These are phyloP conservation scores for Phytophthora brassicae DNA, from an alignment of 352 stramenopile genomes.

Conservation along the genomic window DNA sequence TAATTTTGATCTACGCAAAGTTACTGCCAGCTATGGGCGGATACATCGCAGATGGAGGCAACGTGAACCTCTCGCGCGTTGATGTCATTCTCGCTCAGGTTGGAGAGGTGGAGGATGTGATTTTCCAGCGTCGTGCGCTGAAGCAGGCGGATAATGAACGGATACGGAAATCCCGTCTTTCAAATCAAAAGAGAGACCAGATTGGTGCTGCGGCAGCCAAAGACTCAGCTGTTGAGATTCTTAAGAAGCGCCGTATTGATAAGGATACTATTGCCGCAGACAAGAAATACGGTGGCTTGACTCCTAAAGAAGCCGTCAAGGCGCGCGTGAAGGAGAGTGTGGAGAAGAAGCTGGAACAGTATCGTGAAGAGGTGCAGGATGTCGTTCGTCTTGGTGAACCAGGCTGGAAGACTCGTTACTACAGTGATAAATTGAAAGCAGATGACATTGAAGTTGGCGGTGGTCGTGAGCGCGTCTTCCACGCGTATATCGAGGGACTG, in stretches of 20 bases:
- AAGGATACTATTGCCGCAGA: constrained; percentile 62
- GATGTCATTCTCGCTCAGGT: constrained; percentile 97
- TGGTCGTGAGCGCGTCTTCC: constrained; percentile 90
- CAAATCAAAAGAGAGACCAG: constrained; percentile 74
- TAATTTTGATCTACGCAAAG: constrained; percentile 97
- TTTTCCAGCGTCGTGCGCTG: constrained; percentile 87
- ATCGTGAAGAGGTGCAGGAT: constrained; percentile 88
- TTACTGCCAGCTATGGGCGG: constrained; percentile 81
- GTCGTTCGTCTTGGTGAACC: constrained; percentile 94
- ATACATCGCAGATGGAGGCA: constrained; percentile 95
- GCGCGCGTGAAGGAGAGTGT: constrained; percentile 81
- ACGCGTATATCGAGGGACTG: constrained; percentile 97
- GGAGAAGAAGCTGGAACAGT: constrained; percentile 77
- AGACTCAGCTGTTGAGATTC: constrained; percentile 72
- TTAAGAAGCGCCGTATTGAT: constrained; percentile 77
- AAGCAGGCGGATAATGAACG: constrained; percentile 87
- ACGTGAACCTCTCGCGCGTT: constrained; percentile 94
- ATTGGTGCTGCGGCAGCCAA: constrained; percentile 59
- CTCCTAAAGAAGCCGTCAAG: constrained; percentile 69
- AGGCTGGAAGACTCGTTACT: constrained; percentile 96
- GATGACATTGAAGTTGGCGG: constrained; percentile 84
- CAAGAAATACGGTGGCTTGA: constrained; percentile 73
- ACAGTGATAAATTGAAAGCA: constrained; percentile 85
- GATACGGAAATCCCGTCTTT: constrained; percentile 62
- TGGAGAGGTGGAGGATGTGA: constrained; percentile 95